phyloP scores from a whole-genome alignment of 768 basidiomycete species.

The Leccinum uliginosum region DNA sequence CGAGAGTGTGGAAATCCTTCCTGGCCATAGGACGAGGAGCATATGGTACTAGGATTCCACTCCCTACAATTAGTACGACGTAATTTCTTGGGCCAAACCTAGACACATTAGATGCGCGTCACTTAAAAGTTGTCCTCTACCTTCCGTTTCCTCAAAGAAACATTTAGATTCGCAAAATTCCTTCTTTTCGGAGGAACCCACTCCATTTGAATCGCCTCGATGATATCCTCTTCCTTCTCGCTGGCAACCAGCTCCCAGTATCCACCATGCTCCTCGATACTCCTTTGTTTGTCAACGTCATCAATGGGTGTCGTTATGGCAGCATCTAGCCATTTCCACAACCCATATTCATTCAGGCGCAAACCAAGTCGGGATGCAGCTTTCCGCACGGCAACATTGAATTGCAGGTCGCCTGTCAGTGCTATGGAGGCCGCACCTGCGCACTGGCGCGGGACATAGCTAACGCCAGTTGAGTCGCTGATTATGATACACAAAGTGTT shows the following conservation, averaged over 20 bases:
- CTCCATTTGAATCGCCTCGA: constrained; percentile 23
- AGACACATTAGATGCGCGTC: not conserved
- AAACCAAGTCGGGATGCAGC: constrained; percentile 44
- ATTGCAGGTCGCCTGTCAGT: constrained; percentile 53
- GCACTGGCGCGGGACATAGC: constrained; percentile 20
- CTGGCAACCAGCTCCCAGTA: constrained; percentile 22
- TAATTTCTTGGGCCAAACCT: not conserved
- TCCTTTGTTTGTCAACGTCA: constrained; percentile 1
- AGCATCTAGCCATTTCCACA: constrained; percentile 52
- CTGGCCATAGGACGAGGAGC: constrained; percentile 76
- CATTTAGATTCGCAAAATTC: constrained; percentile 18
- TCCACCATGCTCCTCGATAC: constrained; percentile 12
- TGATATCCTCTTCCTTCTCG: constrained; percentile 24
- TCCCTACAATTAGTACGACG: constrained; percentile 14
- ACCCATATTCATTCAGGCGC: constrained; percentile 56
- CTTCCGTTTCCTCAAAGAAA: constrained; percentile 3
- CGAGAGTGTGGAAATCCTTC: constrained; percentile 51
- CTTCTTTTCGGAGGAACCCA: constrained; percentile 26
- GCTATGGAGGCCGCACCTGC: constrained; percentile 49
- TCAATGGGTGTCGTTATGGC: not conserved
- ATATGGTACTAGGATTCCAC: constrained; percentile 67
- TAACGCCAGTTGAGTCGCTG: constrained; percentile 2
- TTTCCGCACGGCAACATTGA: constrained; percentile 38
- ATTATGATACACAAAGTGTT: not conserved
- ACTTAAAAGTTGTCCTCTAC: not conserved